A percentile compares a stretch with the other conserved stretches of the same genome.
phyloP scores from a whole-genome alignment of 768 basidiomycete genomes.

The Leccinellum rugosiceps region DNA sequence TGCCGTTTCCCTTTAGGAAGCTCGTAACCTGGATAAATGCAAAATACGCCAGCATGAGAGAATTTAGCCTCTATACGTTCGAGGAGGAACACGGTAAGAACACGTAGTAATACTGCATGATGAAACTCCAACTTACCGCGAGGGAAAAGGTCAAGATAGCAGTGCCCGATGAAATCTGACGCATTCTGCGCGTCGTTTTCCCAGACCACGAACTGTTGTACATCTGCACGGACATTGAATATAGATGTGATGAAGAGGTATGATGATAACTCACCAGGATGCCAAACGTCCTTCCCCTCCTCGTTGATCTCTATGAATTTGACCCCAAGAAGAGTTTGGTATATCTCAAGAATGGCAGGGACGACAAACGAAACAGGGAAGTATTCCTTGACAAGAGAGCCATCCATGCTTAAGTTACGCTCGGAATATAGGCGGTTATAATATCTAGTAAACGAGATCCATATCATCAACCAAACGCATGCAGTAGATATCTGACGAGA shows the following conservation, averaged over 20 bases:
- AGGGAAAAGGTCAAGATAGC: constrained; percentile 86
- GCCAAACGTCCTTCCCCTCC: constrained; percentile 68
- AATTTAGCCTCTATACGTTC: constrained; percentile 61
- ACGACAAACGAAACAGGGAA: constrained; percentile 86
- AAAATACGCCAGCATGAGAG: constrained; percentile 86
- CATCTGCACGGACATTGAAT: constrained; percentile 46
- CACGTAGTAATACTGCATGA: no score
- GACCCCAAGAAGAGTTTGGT: constrained; percentile 79
- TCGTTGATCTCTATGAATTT: constrained; percentile 55
- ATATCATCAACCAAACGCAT: neutral
- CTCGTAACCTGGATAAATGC: constrained; percentile 64
- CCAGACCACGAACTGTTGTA: constrained; percentile 85
- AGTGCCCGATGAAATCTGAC: constrained; percentile 76
- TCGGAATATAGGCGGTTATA: constrained; percentile 50
- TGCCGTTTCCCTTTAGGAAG: constrained; percentile 52
- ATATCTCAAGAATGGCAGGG: constrained; percentile 77
- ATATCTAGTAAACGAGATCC: constrained; percentile 19
- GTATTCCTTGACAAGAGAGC: constrained; percentile 80
- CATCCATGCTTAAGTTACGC: constrained; percentile 65
- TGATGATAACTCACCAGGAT: constrained; percentile 50
- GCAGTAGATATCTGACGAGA: neutral
- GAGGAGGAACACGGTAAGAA: neutral
- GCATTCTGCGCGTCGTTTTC: constrained; percentile 69
- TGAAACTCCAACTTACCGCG: constrained; percentile 43
- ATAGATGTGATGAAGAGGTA: neutral